Percentiles rank a stretch among this genome's conserved stretches.
Evolutionary conservation across 768 basidiomycete genomes (phyloP).

Genomic region (Calocybe cyanea): DNA sequence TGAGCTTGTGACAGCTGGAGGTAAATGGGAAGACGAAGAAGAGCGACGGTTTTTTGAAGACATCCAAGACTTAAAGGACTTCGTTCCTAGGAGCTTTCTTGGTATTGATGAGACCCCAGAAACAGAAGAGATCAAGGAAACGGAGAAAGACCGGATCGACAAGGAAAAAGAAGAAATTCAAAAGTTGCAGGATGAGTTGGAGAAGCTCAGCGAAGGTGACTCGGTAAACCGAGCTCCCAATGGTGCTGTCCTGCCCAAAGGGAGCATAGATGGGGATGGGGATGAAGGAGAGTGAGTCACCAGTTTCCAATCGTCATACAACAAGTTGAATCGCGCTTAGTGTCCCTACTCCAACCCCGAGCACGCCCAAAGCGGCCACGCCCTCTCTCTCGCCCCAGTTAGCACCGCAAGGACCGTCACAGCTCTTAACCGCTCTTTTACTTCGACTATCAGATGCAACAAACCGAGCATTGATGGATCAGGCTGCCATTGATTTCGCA

Average conservation of each 20-base stretch:
- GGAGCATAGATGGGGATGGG: slow-evolving; percentile 17
- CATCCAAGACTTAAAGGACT: slow-evolving; percentile 84
- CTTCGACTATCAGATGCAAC: slow-evolving; percentile 93
- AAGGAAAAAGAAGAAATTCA: slow-evolving; percentile 65
- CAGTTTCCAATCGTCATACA: slow-evolving; percentile 15
- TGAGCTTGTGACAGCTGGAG: slow-evolving; percentile 51
- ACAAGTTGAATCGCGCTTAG: slow-evolving; percentile 20
- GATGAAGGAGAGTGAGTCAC: slow-evolving; percentile 40
- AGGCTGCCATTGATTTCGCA: slow-evolving; percentile 93
- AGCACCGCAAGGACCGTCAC: slow-evolving; percentile 87
- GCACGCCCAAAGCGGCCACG: slow-evolving; percentile 58
- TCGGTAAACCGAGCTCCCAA: slow-evolving; percentile 5
- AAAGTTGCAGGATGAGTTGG: slow-evolving; percentile 76
- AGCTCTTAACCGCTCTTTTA: slow-evolving; percentile 86
- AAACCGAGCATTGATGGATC: slow-evolving; percentile 85
- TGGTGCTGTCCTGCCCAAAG: slow-evolving; percentile 12
- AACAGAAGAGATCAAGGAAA: slow-evolving; percentile 47
- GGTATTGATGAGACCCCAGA: slow-evolving; percentile 56
- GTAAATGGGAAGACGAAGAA: slow-evolving; percentile 99
- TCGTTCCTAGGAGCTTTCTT: slow-evolving; percentile 84
- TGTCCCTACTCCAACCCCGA: slow-evolving; percentile 60
- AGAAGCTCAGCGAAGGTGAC: slow-evolving; percentile 44
- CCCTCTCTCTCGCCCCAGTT: slow-evolving; percentile 67
- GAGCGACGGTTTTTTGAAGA: slow-evolving; percentile 93
- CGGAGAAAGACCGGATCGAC: slow-evolving; percentile 47